Evolutionary conservation across 805 yeast genomes (phyloP).

Genomic region (Metschnikowia kofuensis): DNA sequence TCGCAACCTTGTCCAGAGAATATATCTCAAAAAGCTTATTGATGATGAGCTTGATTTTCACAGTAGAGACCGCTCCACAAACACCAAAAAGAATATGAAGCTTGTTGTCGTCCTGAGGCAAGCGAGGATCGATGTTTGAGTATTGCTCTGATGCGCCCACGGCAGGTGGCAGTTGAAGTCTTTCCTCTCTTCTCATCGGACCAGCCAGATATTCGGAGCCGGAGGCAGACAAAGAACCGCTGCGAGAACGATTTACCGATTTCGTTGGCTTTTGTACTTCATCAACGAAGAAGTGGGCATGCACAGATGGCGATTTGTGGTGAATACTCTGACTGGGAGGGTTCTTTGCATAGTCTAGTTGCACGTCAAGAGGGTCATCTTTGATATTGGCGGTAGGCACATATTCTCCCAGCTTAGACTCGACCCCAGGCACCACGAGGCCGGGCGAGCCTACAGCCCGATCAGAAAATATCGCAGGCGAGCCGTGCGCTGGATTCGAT

Average conservation of each 20-base stretch:
- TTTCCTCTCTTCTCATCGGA: conserved; percentile 14
- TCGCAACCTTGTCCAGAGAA: conserved; percentile 46
- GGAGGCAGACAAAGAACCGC: conserved; percentile 35
- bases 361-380: conserved; percentile 5
- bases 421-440: conserved; percentile 3
- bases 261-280: conserved; percentile 56
- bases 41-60: conserved; percentile 52
- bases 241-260: conserved; percentile 31
- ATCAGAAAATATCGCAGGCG: conserved; percentile 3
- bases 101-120: conserved; percentile 60
- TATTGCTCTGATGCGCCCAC: conserved; percentile 31
- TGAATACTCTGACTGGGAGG: conserved; percentile 38
- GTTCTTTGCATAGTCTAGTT: conserved; percentile 19
- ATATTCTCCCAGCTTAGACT: neutral
- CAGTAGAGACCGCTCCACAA: conserved; percentile 54
- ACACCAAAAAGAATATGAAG: conserved; percentile 55
- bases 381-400: conserved; percentile 6
- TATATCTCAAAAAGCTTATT: conserved; percentile 51
- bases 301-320: conserved; percentile 61
- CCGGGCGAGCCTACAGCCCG: conserved; percentile 2
- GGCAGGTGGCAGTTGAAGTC: conserved; percentile 17
- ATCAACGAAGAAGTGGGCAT: conserved; percentile 74
- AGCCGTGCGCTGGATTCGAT: neutral
- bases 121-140: conserved; percentile 56
- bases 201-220: conserved; percentile 22